Percentiles rank a stretch among this genome's conserved stretches.
These are phyloP conservation scores for Trypanosoma vivax DNA, from an alignment of 208 protist genomes.

Conservation along the genomic window DNA sequence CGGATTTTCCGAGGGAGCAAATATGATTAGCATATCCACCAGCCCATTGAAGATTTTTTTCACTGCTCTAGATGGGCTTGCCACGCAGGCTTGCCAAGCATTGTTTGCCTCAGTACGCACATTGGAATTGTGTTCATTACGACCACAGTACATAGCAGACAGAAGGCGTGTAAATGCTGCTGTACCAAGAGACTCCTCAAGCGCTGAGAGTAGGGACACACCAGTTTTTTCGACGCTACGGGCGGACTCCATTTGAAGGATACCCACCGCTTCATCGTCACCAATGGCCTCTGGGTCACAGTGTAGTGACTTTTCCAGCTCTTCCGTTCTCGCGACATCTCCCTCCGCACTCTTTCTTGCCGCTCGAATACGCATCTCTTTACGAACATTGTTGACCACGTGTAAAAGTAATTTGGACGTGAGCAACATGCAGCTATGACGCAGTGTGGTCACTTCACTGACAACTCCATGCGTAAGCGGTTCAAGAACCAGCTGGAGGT, in stretches of 20 bases:
- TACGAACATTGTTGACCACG: constrained; percentile 78
- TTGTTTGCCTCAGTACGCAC: constrained; percentile 77
- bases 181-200: constrained; percentile 78
- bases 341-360: constrained; percentile 19
- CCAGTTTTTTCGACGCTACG: constrained; percentile 83
- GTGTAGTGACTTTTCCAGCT: constrained; percentile 15
- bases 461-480: constrained; percentile 73
- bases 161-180: constrained; percentile 66
- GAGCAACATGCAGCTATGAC: constrained; percentile 87
- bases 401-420: constrained; percentile 85
- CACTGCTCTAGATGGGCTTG: constrained; percentile 76
- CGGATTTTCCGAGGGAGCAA: constrained; percentile 63
- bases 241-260: constrained; percentile 74
- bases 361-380: constrained; percentile 78
- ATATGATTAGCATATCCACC: constrained; percentile 61
- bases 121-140: constrained; percentile 69
- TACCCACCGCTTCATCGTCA: constrained; percentile 13
- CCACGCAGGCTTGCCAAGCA: constrained; percentile 87
- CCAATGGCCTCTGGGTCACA: constrained; percentile 1
- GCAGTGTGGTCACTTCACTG: constrained; percentile 78
- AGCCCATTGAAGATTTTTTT: constrained; percentile 86
- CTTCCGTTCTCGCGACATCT: constrained; percentile 24
- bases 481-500: constrained; percentile 74
- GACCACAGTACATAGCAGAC: constrained; percentile 78
- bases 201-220: constrained; percentile 70